These are phyloP conservation scores for Leishmania martiniquensis DNA, from an alignment of 208 protist species.

Conservation along the genomic window DNA sequence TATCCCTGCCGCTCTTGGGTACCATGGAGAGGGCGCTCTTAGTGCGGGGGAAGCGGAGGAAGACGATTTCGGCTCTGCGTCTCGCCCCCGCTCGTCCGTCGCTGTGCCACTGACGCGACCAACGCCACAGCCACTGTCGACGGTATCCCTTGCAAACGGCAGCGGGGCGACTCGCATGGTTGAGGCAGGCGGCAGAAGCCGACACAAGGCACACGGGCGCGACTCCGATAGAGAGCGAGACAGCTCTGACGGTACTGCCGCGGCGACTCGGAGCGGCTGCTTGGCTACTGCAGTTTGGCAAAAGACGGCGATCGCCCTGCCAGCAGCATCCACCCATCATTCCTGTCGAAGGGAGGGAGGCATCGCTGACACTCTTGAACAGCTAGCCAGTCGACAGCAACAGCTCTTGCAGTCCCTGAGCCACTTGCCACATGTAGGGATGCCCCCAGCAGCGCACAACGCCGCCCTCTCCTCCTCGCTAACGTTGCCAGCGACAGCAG, in stretches of 20 bases:
- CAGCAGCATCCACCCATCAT: not conserved
- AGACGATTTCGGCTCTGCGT: conserved; percentile 30
- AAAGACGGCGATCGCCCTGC: not conserved
- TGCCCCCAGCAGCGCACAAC: not conserved
- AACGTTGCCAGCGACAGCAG: not conserved
- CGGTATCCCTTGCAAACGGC: not conserved
- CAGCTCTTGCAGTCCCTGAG: conserved; percentile 19
- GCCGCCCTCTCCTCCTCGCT: not conserved
- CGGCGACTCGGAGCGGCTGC: not conserved
- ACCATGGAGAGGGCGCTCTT: not conserved
- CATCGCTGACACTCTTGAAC: conserved; percentile 18
- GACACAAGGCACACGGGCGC: not conserved
- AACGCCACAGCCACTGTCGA: not conserved
- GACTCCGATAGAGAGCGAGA: not conserved
- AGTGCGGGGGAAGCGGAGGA: conserved; percentile 6
- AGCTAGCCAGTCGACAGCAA: conserved; percentile 27
- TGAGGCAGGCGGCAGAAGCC: not conserved
- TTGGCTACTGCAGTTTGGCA: not conserved
- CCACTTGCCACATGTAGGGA: not conserved
- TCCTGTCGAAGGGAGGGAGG: not conserved
- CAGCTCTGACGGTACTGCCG: not conserved
- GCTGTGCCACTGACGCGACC: conserved; percentile 6
- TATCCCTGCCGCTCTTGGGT: not conserved
- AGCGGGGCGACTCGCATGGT: not conserved
- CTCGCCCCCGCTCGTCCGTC: conserved; percentile 17